Conservation (phyloP, 2,329 filamentous ascomycete species). For the Lasiodiplodia citricola region DNA sequence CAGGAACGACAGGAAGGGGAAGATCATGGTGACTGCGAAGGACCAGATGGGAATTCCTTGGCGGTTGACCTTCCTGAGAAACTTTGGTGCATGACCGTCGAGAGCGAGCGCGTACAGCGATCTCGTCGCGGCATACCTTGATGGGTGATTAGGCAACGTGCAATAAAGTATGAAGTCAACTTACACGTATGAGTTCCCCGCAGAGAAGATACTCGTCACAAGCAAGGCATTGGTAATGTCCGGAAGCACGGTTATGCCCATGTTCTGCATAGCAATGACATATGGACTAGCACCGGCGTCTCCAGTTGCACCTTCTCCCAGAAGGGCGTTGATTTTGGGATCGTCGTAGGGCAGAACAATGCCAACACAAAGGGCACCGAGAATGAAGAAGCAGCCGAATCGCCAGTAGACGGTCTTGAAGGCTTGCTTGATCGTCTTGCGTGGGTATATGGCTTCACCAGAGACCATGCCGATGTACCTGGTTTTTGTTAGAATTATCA, state of each 20-base stretch:
- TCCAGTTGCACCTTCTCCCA: slow-evolving; percentile 25
- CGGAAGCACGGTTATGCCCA: slow-evolving; percentile 42
- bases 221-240: slow-evolving; percentile 32
- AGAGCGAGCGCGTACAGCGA: slow-evolving; percentile 53
- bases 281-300: slow-evolving; percentile 24
- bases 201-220: slow-evolving; percentile 56
- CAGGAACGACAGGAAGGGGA: slow-evolving; percentile 44
- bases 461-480: slow-evolving; percentile 40
- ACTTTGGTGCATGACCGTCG: slow-evolving; percentile 52
- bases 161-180: not conserved
- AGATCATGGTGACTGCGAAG: slow-evolving; percentile 55
- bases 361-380: slow-evolving; percentile 52
- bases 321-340: slow-evolving; percentile 67
- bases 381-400: slow-evolving; percentile 54
- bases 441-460: slow-evolving; percentile 32
- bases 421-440: slow-evolving; percentile 51
- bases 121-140: slow-evolving; percentile 23
- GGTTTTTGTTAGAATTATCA: not conserved
- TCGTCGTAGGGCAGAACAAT: slow-evolving; percentile 63
- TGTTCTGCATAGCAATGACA: slow-evolving; percentile 43
- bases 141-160: not conserved
- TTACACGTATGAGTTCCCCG: slow-evolving; percentile 57
- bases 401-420: slow-evolving; percentile 56
- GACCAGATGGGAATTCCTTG: slow-evolving; percentile 65
- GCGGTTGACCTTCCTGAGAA: slow-evolving; percentile 65